phyloP scores from a whole-genome alignment of 176 grass and related monocot genomes.

The Zea luxurians region DNA sequence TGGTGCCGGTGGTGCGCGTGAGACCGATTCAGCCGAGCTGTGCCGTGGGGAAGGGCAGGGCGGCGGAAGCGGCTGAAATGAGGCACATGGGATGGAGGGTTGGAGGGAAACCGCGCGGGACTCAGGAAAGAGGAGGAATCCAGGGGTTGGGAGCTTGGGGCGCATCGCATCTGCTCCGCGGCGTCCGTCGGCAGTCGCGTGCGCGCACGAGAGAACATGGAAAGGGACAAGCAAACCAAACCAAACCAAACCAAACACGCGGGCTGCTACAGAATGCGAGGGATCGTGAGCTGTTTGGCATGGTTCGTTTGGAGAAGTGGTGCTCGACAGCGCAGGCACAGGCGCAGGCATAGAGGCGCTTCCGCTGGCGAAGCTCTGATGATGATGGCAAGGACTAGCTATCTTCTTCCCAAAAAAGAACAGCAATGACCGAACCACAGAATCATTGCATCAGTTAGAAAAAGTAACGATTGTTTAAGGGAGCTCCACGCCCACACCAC shows the following conservation, averaged over 20 bases:
- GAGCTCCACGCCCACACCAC: neutral
- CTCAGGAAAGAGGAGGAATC: neutral
- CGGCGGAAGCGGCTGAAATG: slow-evolving; percentile 14
- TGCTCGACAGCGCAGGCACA: neutral
- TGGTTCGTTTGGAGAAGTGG: neutral
- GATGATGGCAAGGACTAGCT: neutral
- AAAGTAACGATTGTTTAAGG: neutral
- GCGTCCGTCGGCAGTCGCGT: neutral
- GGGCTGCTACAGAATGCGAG: neutral
- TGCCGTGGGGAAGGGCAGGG: neutral
- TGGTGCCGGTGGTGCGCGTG: slow-evolving; percentile 3
- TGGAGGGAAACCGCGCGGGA: slow-evolving; percentile 18
- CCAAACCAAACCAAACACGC: neutral
- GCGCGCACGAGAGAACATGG: slow-evolving; percentile 25
- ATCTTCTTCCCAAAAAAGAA: neutral
- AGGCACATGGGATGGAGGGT: slow-evolving; percentile 13
- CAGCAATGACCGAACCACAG: neutral
- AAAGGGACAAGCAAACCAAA: neutral
- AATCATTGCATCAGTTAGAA: neutral
- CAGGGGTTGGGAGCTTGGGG: neutral
- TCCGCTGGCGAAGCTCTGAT: neutral
- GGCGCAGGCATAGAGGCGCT: neutral
- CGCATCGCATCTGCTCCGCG: neutral
- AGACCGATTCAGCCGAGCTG: neutral
- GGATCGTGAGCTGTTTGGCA: slow-evolving; percentile 9